Evolutionary conservation across 2,329 filamentous ascomycete species (phyloP), one percentile per base, ranked within the genome.

Genomic region (Aspergillus thermomutatus): DNA sequence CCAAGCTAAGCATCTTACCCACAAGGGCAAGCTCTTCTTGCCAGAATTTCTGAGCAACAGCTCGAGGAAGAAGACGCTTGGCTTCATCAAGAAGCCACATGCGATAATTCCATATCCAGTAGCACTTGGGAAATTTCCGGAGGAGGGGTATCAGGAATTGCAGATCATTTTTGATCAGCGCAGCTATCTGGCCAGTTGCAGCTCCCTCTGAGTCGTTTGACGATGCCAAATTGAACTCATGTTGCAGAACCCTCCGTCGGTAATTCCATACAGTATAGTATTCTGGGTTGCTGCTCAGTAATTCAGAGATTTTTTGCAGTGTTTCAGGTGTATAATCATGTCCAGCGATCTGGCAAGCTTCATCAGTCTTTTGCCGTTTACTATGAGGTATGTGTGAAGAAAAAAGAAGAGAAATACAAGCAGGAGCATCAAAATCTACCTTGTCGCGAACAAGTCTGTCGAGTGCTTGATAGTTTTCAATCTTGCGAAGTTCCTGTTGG

Each of bases 71-170:
- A 19, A 87, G 79, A 11, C 80, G 71, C 49, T 88, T 89, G 34
- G 87, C 87, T 71, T 91, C 84, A 54, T 87, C 79, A 14, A 99
- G 80, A 3, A 93, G 79, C 92, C 94, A 99, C 48, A 88, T 77
- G 27, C 94, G 87, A 75, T 97, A 93, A 66, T 96, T 96, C 94
- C 94, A 99, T 68, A 99, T 93, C 93, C 94, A 97, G 78, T 99
- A 99, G 80, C 94, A 97, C 74, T 99, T 99, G 6, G 94, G 94
- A 63, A 86, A 93, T 63, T 91, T 86, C 62, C 90, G 83, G 50
- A 99, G 83, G 21, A 99, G 82, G 0, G 91, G 90, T 43, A 97
- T 84, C 34, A 93, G 87, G 69, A 97, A 96, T 49, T 79, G 78
- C 34, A 99, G 80, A 71, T 99, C 94, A 54, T 83, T 79, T 49